These are phyloP conservation scores for Lachancea mirantina DNA, from an alignment of 805 yeast species.

Conservation along the genomic window DNA sequence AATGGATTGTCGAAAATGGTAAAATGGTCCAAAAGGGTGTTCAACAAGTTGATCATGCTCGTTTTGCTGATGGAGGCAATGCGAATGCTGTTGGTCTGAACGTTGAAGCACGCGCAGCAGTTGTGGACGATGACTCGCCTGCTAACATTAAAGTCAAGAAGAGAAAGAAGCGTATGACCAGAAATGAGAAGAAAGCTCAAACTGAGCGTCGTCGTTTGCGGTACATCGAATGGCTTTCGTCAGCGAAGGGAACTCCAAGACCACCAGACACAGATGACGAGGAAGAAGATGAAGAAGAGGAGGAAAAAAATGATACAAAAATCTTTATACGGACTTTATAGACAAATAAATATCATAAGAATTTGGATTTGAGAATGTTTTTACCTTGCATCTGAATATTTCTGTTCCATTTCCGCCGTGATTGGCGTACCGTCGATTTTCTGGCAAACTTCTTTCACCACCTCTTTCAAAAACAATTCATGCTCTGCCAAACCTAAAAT, in stretches of 20 bases:
- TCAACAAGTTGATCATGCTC: constrained; percentile 61
- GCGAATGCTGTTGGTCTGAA: constrained; percentile 42
- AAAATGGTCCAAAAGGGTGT: constrained; percentile 77
- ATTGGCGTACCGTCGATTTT: constrained; percentile 53
- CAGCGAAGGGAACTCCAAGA: constrained; percentile 97
- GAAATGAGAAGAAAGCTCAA: constrained; percentile 89
- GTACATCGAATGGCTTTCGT: constrained; percentile 87
- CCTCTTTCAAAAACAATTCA: constrained; percentile 32
- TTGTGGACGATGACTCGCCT: constrained; percentile 78
- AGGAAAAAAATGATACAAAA: no score
- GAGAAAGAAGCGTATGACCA: constrained; percentile 94
- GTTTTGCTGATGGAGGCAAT: constrained; percentile 76
- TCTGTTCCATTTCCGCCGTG: constrained; percentile 48
- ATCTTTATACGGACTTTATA: no score
- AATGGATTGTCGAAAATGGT: constrained; percentile 95
- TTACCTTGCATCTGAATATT: constrained; percentile 20
- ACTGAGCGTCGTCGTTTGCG: constrained; percentile 92
- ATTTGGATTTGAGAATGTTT: not conserved
- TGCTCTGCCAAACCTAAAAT: constrained; percentile 51
- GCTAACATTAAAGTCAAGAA: constrained; percentile 89
- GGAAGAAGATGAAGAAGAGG: no score
- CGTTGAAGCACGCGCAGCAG: constrained; percentile 38
- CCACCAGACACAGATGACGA: constrained; percentile 93
- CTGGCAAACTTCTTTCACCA: constrained; percentile 42
- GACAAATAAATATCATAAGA: not conserved